Evolutionary conservation across 495 filamentous ascomycete species (phyloP).

Genomic region (Apiosordaria backusii): DNA sequence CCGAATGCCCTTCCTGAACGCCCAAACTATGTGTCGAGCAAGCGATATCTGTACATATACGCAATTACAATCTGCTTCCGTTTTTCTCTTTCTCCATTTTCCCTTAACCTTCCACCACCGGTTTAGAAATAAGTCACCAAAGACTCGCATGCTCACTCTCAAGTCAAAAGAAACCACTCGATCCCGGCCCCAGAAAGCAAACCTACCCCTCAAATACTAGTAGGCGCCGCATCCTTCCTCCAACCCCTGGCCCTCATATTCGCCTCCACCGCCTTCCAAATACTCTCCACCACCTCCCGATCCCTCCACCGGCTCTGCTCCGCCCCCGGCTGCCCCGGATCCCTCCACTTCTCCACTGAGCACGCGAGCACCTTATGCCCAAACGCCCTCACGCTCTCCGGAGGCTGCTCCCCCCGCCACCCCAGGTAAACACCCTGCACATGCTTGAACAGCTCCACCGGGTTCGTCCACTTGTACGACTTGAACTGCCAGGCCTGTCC

Average conservation of each 20-base stretch:
- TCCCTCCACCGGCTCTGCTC: constrained; percentile 79
- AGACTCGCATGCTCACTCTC: neutral
- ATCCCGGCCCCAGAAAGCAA: too few species aligned
- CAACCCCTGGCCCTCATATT: constrained; percentile 84
- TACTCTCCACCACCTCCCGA: constrained; percentile 85
- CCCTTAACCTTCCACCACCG: neutral
- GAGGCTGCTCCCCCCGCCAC: constrained; percentile 80
- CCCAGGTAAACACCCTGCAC: constrained; percentile 85
- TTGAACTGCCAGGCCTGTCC: constrained; percentile 99
- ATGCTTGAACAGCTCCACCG: constrained; percentile 83
- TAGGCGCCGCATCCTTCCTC: constrained; percentile 62
- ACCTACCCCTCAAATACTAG: constrained; percentile 4
- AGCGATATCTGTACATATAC: neutral
- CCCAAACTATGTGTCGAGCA: neutral
- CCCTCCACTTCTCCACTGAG: constrained; percentile 75
- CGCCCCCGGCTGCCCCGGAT: constrained; percentile 43
- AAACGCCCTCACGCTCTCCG: constrained; percentile 73
- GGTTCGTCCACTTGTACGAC: constrained; percentile 91
- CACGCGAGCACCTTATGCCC: constrained; percentile 75
- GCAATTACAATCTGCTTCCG: neutral
- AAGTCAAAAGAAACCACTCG: neutral
- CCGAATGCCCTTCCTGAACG: neutral
- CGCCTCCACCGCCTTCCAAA: constrained; percentile 87
- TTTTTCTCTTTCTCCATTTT: neutral
- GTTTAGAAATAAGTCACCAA: too few species aligned